These are phyloP conservation scores for Tripterygium wilfordii DNA, from an alignment of 177 flowering plant genomes.

Conservation along the genomic window DNA sequence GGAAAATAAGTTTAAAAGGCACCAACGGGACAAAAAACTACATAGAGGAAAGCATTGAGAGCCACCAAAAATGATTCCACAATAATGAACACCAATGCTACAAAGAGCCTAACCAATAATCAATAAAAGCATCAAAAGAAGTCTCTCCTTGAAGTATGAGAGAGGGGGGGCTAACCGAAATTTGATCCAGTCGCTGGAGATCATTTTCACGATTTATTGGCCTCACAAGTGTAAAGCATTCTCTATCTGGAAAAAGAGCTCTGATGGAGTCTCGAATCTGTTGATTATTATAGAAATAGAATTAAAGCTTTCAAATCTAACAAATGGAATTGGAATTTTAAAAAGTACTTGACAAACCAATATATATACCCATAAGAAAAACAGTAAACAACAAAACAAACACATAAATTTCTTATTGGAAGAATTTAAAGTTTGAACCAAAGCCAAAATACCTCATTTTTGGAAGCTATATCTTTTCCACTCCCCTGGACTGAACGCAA, in stretches of 20 bases:
- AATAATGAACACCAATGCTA: too few relatives aligned
- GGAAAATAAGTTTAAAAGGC: neutral
- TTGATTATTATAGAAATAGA: constrained; percentile 1
- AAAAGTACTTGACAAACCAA: too few relatives aligned
- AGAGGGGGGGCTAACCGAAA: constrained; percentile 45
- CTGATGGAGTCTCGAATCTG: constrained; percentile 95
- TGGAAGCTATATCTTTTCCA: constrained; percentile 66
- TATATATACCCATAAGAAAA: too few relatives aligned
- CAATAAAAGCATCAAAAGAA: too few relatives aligned
- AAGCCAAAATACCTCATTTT: constrained; percentile 99
- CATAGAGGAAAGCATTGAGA: too few relatives aligned
- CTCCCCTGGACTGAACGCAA: constrained; percentile 83
- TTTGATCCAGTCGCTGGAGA: constrained; percentile 87
- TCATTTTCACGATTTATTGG: constrained; percentile 82
- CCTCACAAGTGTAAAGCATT: constrained; percentile 89
- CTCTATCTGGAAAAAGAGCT: constrained; percentile 97
- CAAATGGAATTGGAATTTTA: too few relatives aligned
- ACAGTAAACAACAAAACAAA: too few relatives aligned
- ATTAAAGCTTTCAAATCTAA: too few relatives aligned
- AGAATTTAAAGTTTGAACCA: too few relatives aligned
- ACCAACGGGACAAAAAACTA: neutral
- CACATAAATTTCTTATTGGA: too few relatives aligned
- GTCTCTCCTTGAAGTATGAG: neutral
- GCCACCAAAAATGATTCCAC: too few relatives aligned
- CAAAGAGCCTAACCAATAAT: too few relatives aligned